phyloP scores from a whole-genome alignment of 75 land plant species.

The Cupressus sempervirens region DNA sequence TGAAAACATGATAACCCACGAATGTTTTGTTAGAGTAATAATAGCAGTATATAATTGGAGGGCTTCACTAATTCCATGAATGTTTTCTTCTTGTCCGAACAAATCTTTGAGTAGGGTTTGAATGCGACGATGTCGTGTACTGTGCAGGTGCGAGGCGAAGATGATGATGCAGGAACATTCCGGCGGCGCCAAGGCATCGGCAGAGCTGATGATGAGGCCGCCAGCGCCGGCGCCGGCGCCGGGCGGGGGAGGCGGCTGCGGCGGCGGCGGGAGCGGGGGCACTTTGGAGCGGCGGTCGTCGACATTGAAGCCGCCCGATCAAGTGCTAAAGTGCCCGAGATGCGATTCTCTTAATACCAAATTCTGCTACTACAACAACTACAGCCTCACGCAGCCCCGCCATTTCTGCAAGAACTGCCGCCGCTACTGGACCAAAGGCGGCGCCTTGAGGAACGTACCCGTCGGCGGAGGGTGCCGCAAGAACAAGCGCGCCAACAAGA shows the following conservation, averaged over 20 bases:
- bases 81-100: too few species aligned
- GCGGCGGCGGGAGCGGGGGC: background rate
- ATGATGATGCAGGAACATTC: background rate
- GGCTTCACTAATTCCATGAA: too few species aligned
- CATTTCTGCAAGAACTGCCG: constrained; percentile 32
- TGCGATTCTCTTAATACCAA: constrained; percentile 21
- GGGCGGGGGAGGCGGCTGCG: background rate
- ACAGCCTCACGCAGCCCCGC: constrained; percentile 22
- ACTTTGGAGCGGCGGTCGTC: background rate
- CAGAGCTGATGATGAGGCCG: background rate
- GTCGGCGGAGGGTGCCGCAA: constrained; percentile 22
- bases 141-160: background rate
- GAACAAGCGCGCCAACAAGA: constrained; percentile 14
- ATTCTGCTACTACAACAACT: constrained; percentile 34
- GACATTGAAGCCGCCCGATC: background rate
- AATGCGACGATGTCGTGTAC: too few species aligned
- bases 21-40: background rate
- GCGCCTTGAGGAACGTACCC: constrained; percentile 25
- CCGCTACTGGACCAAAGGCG: constrained; percentile 28
- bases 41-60: background rate
- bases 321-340: constrained; percentile 16
- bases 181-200: background rate
- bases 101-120: too few species aligned
- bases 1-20: background rate
- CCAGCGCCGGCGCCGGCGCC: background rate